Base-by-base conservation (phyloP, 192 early-diverging fungal species). In the Backusella westeae region DNA sequence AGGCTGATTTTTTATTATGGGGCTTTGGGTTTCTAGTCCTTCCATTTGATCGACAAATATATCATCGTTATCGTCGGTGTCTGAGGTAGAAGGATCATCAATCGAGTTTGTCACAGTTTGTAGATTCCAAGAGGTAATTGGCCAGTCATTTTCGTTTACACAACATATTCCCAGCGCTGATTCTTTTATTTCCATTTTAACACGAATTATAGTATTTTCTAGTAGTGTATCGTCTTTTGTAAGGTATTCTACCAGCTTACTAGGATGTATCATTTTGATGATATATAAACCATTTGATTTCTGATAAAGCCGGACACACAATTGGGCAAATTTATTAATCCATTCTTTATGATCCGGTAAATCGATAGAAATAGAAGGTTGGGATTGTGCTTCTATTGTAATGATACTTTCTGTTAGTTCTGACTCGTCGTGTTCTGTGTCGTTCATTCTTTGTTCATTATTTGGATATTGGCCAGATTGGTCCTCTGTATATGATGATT, bases 11-110 rank as follows among this genome's bases (percentile, higher is more conserved):
- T 71, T 39, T 46, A 26, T 26, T 17, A 21, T 26, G 6, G 26
- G 26, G 12, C 10, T 29, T 63, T 63, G 23, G 12, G 56, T 12
- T 26, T 26, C 56, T 29, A 63, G 26, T 29, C 29, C 26, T 44
- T 71, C 70, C 70, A 71, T 71, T 32, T 44, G 39, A 71, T 71
- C 29, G 12, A 71, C 42, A 34, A 71, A 71, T 23, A 71, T 71
- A 71, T 71, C 68, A 1, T 41, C 68, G 12, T 42, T 39, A 39
- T 69, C 70, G 42, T 71, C 70, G 7, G n/a, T 14, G 32, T 49
- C 23, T 21, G 34, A 35, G 26, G 36, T 69, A 23, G 68, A 35
- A 69, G 35, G 1, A 29, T 63, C 21, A 26, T 63, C 56, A 12
- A 26, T 63, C 29, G 10, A 4, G 23, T 63, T 71, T 19, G 39